Percentiles rank a stretch among this genome's conserved stretches.
phyloP scores from a whole-genome alignment of 2,329 filamentous ascomycete genomes.

The Aspergillus pseudonomiae region DNA sequence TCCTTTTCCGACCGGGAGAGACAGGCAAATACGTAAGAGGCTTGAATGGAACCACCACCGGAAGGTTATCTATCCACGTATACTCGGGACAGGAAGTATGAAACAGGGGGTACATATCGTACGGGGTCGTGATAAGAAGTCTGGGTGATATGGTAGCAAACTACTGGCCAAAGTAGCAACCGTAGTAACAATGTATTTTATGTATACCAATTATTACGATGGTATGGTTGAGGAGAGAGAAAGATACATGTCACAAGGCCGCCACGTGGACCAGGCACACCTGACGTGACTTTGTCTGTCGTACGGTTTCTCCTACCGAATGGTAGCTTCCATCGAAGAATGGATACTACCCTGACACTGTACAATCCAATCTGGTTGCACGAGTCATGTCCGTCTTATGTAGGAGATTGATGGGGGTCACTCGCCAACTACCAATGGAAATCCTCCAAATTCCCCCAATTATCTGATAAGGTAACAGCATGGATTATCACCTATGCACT shows the following conservation, averaged over 20 bases:
- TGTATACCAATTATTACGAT: too few species aligned
- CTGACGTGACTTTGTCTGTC: background rate
- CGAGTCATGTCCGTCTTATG: background rate
- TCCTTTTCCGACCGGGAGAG: background rate
- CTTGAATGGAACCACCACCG: background rate
- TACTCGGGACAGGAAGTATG: too few species aligned
- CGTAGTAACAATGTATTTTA: too few species aligned
- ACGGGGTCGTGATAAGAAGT: too few species aligned
- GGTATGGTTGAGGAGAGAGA: too few species aligned
- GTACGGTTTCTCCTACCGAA: background rate
- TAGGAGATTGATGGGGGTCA: background rate
- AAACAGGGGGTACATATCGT: too few species aligned
- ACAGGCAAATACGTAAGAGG: background rate
- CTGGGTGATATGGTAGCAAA: too few species aligned
- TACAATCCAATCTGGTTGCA: background rate
- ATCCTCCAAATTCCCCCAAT: too few species aligned
- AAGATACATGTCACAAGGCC: background rate
- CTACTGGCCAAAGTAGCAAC: too few species aligned
- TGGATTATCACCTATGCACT: background rate
- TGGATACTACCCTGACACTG: background rate
- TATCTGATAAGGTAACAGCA: constrained; percentile 2
- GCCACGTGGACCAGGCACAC: background rate
- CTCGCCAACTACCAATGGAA: background rate
- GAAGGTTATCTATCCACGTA: too few species aligned
- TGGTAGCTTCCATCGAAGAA: background rate